Conservation (phyloP, 192 early-diverging fungal genomes). For the Phlyctochytrium bullatum region DNA sequence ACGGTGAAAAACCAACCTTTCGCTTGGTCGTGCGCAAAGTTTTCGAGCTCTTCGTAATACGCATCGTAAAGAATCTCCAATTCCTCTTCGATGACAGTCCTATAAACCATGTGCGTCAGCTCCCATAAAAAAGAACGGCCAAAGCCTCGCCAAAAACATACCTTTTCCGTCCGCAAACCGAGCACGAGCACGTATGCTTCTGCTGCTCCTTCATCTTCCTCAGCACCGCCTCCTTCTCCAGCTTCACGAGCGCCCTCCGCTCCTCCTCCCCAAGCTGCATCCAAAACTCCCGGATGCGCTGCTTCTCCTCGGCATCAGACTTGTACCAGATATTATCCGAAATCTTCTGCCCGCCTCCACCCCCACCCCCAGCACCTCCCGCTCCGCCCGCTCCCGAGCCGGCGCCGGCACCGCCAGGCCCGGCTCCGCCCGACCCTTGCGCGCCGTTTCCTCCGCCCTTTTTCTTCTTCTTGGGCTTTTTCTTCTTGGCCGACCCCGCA, state of each 20-base stretch:
- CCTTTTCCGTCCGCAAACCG: constrained; percentile 79
- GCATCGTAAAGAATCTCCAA: constrained; percentile 83
- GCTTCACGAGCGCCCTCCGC: constrained; percentile 71
- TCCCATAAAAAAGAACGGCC: neutral
- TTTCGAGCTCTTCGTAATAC: constrained; percentile 86
- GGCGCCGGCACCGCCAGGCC: too few relatives aligned
- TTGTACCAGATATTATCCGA: constrained; percentile 70
- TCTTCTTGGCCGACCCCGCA: neutral
- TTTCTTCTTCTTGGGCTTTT: neutral
- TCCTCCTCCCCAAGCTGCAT: constrained; percentile 77
- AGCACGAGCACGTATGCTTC: constrained; percentile 79
- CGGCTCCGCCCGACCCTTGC: neutral
- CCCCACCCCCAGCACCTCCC: too few relatives aligned
- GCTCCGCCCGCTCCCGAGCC: too few relatives aligned
- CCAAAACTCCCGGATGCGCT: constrained; percentile 84
- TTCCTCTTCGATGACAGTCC: constrained; percentile 79
- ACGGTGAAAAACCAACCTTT: constrained; percentile 35
- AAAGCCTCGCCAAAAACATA: constrained; percentile 34
- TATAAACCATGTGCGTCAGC: constrained; percentile 16
- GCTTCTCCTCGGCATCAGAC: constrained; percentile 71
- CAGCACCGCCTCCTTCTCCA: constrained; percentile 82
- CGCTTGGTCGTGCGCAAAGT: constrained; percentile 74
- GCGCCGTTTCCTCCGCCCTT: neutral
- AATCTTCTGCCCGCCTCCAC: too few relatives aligned
- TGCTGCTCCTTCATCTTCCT: constrained; percentile 91